phyloP scores from a whole-genome alignment of 108 stramenopile genomes.

The Mayamaea pseudoterrestris region DNA sequence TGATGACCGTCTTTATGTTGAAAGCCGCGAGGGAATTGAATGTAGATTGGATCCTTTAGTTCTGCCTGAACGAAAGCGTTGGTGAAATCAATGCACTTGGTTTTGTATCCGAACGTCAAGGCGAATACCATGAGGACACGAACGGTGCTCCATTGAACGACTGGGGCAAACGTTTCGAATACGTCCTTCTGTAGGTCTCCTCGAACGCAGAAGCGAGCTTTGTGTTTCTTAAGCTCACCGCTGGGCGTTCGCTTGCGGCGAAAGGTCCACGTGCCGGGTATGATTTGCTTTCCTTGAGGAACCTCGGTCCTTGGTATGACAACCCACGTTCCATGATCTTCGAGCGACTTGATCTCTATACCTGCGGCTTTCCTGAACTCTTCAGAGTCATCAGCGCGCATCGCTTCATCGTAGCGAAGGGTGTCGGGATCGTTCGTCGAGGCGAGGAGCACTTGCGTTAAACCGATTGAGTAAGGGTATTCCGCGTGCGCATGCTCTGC shows the following conservation, averaged over 20 bases:
- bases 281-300: constrained; percentile 8
- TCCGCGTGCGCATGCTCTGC: no score
- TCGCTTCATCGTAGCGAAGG: constrained; percentile 11
- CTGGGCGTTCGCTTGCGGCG: constrained; percentile 23
- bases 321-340: not conserved
- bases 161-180: constrained; percentile 12
- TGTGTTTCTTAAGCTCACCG: constrained; percentile 26
- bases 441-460: no score
- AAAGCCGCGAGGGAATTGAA: not conserved
- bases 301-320: constrained; percentile 10
- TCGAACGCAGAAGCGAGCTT: constrained; percentile 30
- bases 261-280: constrained; percentile 33
- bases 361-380: constrained; percentile 14
- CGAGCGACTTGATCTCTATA: constrained; percentile 7
- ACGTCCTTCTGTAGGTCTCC: constrained; percentile 29
- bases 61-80: constrained; percentile 3
- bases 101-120: not conserved
- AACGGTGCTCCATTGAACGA: constrained; percentile 7
- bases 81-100: not conserved
- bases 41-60: not conserved
- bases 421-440: constrained; percentile 12
- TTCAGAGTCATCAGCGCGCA: constrained; percentile 12
- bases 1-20: not conserved
- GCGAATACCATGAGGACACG: constrained; percentile 4
- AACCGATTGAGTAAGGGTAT: no score